Percentiles rank a stretch among this genome's conserved stretches.
Evolutionary conservation across 2,329 filamentous ascomycete genomes (phyloP).

Genomic region (Aspergillus sp.): DNA sequence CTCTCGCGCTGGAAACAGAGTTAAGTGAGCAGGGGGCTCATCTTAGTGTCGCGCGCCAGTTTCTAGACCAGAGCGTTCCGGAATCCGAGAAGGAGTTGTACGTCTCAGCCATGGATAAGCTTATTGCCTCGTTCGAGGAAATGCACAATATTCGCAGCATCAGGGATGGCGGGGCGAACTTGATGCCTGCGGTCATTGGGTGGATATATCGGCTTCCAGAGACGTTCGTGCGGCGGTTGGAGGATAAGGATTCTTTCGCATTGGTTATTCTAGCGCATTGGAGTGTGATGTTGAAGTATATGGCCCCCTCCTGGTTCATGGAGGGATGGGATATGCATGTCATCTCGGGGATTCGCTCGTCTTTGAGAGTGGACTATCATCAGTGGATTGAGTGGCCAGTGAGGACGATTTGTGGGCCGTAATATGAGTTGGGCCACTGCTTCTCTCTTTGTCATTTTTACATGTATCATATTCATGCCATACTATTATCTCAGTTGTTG

Average conservation of each 20-base stretch:
- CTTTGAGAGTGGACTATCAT: conserved; percentile 16
- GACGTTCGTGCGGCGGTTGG: conserved; percentile 22
- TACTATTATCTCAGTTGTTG: too few relatives aligned
- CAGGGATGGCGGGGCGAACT: conserved; percentile 7
- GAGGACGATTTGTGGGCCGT: neutral
- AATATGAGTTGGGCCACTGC: too few relatives aligned
- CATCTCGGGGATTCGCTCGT: conserved; percentile 25
- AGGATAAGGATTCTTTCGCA: conserved; percentile 26
- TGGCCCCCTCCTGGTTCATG: conserved; percentile 35
- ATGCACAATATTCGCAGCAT: conserved; percentile 16
- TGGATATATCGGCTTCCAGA: conserved; percentile 31
- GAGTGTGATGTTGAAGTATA: conserved; percentile 31
- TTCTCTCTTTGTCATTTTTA: too few relatives aligned
- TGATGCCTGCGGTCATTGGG: conserved; percentile 29
- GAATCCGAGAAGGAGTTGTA: conserved; percentile 10
- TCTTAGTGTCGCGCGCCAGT: conserved; percentile 10
- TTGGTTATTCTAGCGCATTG: conserved; percentile 32
- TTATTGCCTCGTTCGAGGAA: conserved; percentile 18
- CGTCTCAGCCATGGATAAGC: conserved; percentile 7
- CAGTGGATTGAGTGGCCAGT: conserved; percentile 31
- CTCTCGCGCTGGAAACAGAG: conserved; percentile 15
- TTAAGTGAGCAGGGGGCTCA: conserved; percentile 15
- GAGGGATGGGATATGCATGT: conserved; percentile 35
- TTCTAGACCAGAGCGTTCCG: conserved; percentile 10
- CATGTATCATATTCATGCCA: too few relatives aligned